Base-by-base conservation (phyloP, 345 rosid species). In the Schrenkiella parvula region DNA sequence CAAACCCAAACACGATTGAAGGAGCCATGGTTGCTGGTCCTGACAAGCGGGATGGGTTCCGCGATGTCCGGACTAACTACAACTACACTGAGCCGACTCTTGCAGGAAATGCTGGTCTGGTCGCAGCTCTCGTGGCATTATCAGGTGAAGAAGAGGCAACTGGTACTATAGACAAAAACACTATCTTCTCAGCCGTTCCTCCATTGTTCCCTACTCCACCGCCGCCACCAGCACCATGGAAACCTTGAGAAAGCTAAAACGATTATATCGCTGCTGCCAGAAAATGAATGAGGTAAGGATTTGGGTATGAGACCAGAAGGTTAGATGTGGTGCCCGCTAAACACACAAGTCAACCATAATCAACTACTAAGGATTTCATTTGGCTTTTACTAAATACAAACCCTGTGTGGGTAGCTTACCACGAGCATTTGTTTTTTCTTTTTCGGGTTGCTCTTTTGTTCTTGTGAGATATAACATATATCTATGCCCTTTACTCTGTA, bases 11-110 rank as follows among this genome's bases (percentile, higher is more conserved):
- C 73, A 86, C 83, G 0, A 14, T 92, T 9, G 86, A 86, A 26
- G 99, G 99, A 74, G 99, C 99, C 56, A 90, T 95, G 99, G 98
- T 95, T 80, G 99, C 98, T 38, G 98, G 99, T 38, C 99, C 99
- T 19, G 99, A 92, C 78, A 85, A 77, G 80, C 92, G 56, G 1
- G 99, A 92, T 4, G 96, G 92, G 26, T 92, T 89, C 81, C 93
- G 55, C 5, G 99, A 91, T 41, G 89, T 91, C 52, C 96, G 98
- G 12, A 80, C 81, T 6, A 88, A 95, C 85, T 89, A 89, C 83
- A 95, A 95, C 82, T 95, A 95, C 80, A 91, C 98, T 2, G 98
- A 91, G 64, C 99, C 99, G 26, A 95, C 93, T 2, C 83, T 95
- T 42, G 98, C 96, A 1, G 97, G 98, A 18, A 95, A 95, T 58